These are phyloP conservation scores for Aureobasidium vineae DNA, from an alignment of 2,329 filamentous ascomycete species.

Conservation along the genomic window DNA sequence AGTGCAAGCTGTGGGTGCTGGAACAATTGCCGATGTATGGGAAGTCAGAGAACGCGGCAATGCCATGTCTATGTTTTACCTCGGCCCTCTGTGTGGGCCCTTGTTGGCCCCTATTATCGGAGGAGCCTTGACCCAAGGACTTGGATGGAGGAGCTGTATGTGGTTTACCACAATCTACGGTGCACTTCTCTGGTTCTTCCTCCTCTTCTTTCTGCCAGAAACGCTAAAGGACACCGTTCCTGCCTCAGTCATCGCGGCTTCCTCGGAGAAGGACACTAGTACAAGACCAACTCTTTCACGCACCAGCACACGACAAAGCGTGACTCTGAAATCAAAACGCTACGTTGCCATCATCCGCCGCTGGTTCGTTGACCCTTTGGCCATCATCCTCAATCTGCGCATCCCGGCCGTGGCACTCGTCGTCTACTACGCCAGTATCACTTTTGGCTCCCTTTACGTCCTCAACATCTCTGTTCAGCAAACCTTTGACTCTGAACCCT, in stretches of 20 bases:
- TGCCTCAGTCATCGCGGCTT: constrained; percentile 35
- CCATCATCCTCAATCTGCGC: constrained; percentile 67
- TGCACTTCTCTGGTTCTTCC: constrained; percentile 54
- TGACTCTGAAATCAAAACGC: constrained; percentile 57
- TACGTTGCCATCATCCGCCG: constrained; percentile 56
- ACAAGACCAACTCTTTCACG: constrained; percentile 40
- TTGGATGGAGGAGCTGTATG: constrained; percentile 73
- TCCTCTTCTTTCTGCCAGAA: constrained; percentile 64
- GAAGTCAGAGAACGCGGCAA: constrained; percentile 67
- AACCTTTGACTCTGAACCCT: constrained; percentile 65
- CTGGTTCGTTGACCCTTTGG: constrained; percentile 68
- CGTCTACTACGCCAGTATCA: constrained; percentile 70
- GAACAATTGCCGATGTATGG: constrained; percentile 81
- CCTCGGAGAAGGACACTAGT: constrained; percentile 32
- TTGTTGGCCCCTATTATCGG: constrained; percentile 74
- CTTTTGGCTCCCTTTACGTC: constrained; percentile 72
- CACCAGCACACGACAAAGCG: constrained; percentile 62
- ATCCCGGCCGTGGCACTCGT: constrained; percentile 72
- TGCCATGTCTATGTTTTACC: constrained; percentile 82
- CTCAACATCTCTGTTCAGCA: constrained; percentile 75
- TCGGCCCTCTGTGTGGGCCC: constrained; percentile 73
- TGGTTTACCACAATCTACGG: constrained; percentile 76
- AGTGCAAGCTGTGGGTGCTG: constrained; percentile 78
- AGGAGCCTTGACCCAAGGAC: constrained; percentile 65
- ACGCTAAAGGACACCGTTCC: constrained; percentile 49